These are phyloP conservation scores for Cystobasidium onofrii DNA, from an alignment of 768 basidiomycete species.

Conservation along the genomic window DNA sequence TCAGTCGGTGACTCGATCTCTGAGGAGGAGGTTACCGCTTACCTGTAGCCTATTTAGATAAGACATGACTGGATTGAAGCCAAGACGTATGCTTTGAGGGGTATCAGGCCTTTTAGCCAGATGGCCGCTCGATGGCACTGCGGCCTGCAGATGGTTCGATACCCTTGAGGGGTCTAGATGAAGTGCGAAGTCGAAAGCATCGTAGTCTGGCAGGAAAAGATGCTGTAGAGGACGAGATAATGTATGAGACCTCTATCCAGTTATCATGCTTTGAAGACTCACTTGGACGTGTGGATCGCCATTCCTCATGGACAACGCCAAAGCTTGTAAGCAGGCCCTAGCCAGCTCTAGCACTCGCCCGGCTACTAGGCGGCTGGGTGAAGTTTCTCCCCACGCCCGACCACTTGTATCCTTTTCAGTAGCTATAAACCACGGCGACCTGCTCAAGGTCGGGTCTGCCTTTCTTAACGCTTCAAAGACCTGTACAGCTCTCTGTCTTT, in stretches of 20 bases:
- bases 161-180: constrained; percentile 60
- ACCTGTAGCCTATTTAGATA: constrained; percentile 69
- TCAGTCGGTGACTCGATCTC: background rate
- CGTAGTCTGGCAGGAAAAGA: constrained; percentile 74
- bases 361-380: constrained; percentile 65
- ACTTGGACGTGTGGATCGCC: constrained; percentile 59
- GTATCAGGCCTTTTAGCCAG: constrained; percentile 44
- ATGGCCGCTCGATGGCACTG: constrained; percentile 52
- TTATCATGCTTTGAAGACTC: constrained; percentile 34
- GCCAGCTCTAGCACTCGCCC: constrained; percentile 66
- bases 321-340: constrained; percentile 59
- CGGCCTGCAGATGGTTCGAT: constrained; percentile 66
- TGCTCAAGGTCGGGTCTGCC: constrained; percentile 47
- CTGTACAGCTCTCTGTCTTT: constrained; percentile 42
- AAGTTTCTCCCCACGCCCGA: constrained; percentile 62
- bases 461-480: constrained; percentile 44
- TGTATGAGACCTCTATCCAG: background rate
- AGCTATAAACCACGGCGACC: constrained; percentile 61
- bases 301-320: constrained; percentile 48
- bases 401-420: constrained; percentile 72
- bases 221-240: constrained; percentile 49
- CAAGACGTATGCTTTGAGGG: constrained; percentile 50
- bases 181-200: constrained; percentile 78
- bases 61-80: constrained; percentile 68
- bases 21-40: background rate